Percentiles rank a stretch among this genome's conserved stretches.
These are phyloP conservation scores for Mucor ambiguus DNA, from an alignment of 371 early-diverging fungal genomes.

Conservation along the genomic window DNA sequence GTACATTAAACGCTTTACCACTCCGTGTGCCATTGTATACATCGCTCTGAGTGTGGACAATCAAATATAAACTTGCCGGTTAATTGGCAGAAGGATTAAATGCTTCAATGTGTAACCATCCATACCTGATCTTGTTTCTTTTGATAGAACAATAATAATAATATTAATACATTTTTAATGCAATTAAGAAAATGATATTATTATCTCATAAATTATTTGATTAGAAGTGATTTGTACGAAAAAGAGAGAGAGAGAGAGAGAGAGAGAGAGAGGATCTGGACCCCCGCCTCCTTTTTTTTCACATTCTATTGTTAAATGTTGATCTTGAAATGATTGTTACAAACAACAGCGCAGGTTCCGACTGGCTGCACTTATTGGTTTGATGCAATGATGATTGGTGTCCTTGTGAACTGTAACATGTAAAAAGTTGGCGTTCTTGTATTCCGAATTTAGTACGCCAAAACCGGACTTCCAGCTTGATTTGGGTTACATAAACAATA, in stretches of 20 bases:
- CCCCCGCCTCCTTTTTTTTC: background rate
- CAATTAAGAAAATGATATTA: background rate
- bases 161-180: background rate
- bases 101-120: conserved; percentile 1
- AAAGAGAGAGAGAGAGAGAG: background rate
- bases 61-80: background rate
- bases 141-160: conserved; percentile 5
- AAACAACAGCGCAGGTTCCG: conserved; percentile 3
- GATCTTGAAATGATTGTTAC: background rate
- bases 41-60: background rate
- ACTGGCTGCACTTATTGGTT: background rate
- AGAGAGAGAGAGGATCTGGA: background rate
- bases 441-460: background rate
- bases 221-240: background rate
- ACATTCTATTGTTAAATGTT: conserved; percentile 6
- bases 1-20: background rate
- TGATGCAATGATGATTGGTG: background rate
- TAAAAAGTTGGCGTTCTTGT: conserved; percentile 3
- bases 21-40: background rate
- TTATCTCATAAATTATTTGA: background rate
- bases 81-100: background rate
- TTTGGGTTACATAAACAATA: conserved; percentile 9
- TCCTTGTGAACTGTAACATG: background rate
- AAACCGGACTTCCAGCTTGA: conserved; percentile 14
- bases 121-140: background rate